phyloP scores from a whole-genome alignment of 495 filamentous ascomycete genomes.

The Hypoxylon fragiforme region DNA sequence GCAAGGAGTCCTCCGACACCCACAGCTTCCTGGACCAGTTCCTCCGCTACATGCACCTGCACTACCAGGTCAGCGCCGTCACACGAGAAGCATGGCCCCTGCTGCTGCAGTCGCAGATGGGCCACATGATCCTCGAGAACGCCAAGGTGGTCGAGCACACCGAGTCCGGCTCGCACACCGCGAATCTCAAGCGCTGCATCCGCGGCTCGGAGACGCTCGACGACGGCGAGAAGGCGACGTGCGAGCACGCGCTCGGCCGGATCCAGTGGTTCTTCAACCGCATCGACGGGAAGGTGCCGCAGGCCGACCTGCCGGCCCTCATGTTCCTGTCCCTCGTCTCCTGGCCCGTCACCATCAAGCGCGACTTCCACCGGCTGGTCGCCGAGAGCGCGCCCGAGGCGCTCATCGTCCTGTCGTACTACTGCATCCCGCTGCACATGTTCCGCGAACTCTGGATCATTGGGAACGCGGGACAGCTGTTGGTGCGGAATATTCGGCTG shows the following conservation, averaged over 20 bases:
- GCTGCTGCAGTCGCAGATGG: conserved; percentile 21
- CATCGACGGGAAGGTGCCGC: conserved; percentile 1
- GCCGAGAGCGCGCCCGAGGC: conserved; percentile 18
- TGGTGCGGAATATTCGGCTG: conserved; percentile 16
- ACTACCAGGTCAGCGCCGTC: conserved; percentile 6
- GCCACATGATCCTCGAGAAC: conserved; percentile 6
- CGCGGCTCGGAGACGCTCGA: conserved; percentile 3
- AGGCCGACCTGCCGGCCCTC: not conserved
- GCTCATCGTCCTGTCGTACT: conserved; percentile 19
- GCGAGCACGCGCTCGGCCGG: conserved; percentile 5
- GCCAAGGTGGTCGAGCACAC: not conserved
- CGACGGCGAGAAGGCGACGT: conserved; percentile 5
- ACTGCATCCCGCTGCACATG: conserved; percentile 15
- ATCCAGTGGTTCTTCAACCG: conserved; percentile 22
- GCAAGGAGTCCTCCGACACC: conserved; percentile 5
- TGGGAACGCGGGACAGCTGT: conserved; percentile 5
- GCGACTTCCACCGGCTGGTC: conserved; percentile 17
- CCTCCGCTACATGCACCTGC: conserved; percentile 17
- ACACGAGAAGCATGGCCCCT: conserved; percentile 6
- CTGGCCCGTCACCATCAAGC: conserved; percentile 18
- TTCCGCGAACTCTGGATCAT: conserved; percentile 24
- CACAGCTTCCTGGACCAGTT: conserved; percentile 10
- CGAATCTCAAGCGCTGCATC: conserved; percentile 13
- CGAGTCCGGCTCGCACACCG: conserved; percentile 10
- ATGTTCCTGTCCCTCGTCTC: conserved; percentile 14